These are phyloP conservation scores for Rhododendron ovatum DNA, from an alignment of 148 eudicot species.

Conservation along the genomic window DNA sequence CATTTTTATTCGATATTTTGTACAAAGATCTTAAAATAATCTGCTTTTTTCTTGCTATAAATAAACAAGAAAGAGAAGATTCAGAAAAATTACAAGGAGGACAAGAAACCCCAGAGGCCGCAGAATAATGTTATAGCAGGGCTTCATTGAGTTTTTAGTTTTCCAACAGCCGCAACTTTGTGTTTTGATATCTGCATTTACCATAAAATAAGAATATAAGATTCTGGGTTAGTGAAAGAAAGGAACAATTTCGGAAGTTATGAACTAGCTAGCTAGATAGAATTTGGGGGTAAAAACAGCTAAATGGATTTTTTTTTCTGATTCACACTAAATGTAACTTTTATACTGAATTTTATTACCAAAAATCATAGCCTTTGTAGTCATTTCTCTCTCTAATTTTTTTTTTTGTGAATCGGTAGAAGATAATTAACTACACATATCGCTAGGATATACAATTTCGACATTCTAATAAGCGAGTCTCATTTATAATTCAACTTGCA, in stretches of 20 bases:
- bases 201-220: neutral
- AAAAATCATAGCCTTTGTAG: neutral
- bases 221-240: neutral
- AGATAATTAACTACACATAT: no score
- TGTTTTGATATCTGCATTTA: neutral
- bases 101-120: neutral
- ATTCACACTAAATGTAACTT: no score
- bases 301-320: no score
- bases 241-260: neutral
- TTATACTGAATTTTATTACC: no score
- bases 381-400: neutral
- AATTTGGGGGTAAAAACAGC: no score
- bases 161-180: neutral
- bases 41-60: no score
- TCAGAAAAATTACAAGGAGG: neutral
- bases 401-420: no score
- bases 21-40: no score
- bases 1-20: neutral
- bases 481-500: neutral
- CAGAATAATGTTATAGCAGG: neutral
- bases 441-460: no score
- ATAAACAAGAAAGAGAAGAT: neutral
- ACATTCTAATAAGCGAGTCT: neutral
- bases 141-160: neutral
- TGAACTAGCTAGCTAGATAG: neutral